Evolutionary conservation across 2,329 filamentous ascomycete genomes (phyloP), one percentile per base, ranked within the genome.

Genomic region (Cladosporium sp.): DNA sequence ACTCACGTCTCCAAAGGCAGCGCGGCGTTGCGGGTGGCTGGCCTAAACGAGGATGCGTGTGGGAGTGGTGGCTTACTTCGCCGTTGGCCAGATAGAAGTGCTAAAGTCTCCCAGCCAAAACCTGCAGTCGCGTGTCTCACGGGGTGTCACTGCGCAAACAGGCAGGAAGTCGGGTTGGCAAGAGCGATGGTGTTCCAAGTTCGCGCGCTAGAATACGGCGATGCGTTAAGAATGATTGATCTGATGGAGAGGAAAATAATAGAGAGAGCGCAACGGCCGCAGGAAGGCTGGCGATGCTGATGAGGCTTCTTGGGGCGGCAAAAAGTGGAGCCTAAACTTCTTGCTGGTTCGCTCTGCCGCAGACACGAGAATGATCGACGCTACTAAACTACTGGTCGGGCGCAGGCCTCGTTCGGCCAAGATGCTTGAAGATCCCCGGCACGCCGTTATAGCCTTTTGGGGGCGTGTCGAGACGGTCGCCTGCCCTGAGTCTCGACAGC

Each of bases 21-120:
- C 38, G 38, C 34, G 38, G 34, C 57, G 57, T 36, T 24, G 38
- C 36, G 34, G 57, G 57, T 59, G 57, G 57, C 57, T 44, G 57
- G 57, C 57, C 57, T 59, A 59, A 59, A 59, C 57, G 57, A 59
- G 57, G 24, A 47, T 59, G 28, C 52, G n/a, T 41, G 49, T 34
- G 52, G 52, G 52, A 30, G 52, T 41, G 14, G 57, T 59, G 57
- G 57, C 57, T 59, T 38, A 59, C 32, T 59, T 59, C 26, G 57
- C 57, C 57, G 38, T 47, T 59, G 21, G 57, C 57, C 36, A 59
- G 30, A 24, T 15, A 21, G 41, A 8, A 21, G 28, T n/a, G 52
- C 18, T 21, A n/a, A 34, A 34, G 30, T 21, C 15, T 1, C 15
- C 52, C 52, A 24, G 52, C 52, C 30, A 55, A 55, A 55, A 55